Conservation (phyloP, 148 eudicot genomes). For the Chenopodium formosanum region DNA sequence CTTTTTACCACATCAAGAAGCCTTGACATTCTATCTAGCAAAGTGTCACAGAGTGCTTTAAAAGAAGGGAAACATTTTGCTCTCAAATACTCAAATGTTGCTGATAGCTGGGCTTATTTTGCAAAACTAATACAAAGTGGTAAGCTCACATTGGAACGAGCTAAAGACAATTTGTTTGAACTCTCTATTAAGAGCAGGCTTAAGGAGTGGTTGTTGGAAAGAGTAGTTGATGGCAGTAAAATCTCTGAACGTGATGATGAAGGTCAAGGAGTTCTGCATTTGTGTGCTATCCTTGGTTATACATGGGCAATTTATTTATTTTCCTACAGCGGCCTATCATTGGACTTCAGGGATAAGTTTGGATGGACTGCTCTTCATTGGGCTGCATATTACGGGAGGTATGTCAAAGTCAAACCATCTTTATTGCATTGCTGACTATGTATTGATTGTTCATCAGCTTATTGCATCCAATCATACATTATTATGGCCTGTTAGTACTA, state of each 20-base stretch:
- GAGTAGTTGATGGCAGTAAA: slow-evolving; percentile 56
- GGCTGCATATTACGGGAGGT: slow-evolving; percentile 98
- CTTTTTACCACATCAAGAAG: slow-evolving; percentile 79
- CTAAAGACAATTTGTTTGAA: slow-evolving; percentile 74
- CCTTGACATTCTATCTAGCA: slow-evolving; percentile 51
- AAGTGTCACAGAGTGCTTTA: slow-evolving; percentile 46
- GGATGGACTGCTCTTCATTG: slow-evolving; percentile 99
- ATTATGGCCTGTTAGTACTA: background rate
- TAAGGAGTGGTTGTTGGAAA: slow-evolving; percentile 86
- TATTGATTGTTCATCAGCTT: background rate
- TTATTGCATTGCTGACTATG: background rate
- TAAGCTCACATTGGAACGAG: slow-evolving; percentile 50
- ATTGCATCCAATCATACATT: background rate
- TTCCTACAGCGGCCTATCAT: slow-evolving; percentile 67
- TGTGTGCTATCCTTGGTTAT: slow-evolving; percentile 90
- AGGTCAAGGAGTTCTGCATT: slow-evolving; percentile 94
- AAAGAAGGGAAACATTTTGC: slow-evolving; percentile 67
- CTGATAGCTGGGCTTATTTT: slow-evolving; percentile 61
- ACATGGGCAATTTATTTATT: slow-evolving; percentile 84
- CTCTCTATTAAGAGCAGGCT: slow-evolving; percentile 70
- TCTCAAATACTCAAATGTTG: slow-evolving; percentile 46
- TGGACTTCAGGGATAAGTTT: slow-evolving; percentile 87
- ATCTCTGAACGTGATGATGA: slow-evolving; percentile 64
- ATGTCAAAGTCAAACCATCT: slow-evolving; percentile 11
- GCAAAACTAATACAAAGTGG: slow-evolving; percentile 43